Conservation (phyloP, 2,329 filamentous ascomycete genomes). For the Gnomoniopsis smithogilvyi region DNA sequence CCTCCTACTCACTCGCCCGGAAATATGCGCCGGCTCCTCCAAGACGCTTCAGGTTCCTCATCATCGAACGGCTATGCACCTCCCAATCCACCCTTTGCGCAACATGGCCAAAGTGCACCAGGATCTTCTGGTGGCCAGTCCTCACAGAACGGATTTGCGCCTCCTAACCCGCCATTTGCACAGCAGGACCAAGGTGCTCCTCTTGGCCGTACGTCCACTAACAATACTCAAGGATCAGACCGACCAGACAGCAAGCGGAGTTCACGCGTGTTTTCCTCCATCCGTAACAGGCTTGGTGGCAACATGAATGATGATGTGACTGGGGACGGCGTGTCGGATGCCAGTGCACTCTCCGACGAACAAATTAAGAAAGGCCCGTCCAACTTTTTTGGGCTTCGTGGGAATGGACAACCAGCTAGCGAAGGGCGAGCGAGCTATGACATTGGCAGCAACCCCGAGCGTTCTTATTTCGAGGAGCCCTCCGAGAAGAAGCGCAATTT, state of each 20-base stretch:
- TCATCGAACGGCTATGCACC: conserved; percentile 17
- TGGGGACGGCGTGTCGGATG: conserved; percentile 39
- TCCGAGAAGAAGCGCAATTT: conserved; percentile 24
- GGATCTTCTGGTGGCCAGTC: conserved; percentile 7
- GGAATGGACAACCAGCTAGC: conserved; percentile 16
- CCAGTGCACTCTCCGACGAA: conserved; percentile 38
- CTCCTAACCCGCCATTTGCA: conserved; percentile 19
- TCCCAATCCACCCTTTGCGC: conserved; percentile 18
- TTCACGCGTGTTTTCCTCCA: conserved; percentile 49
- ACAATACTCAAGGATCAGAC: conserved; percentile 24
- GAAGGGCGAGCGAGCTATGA: conserved; percentile 26
- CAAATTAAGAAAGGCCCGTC: conserved; percentile 34
- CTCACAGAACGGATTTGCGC: conserved; percentile 17
- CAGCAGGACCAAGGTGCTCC: conserved; percentile 15
- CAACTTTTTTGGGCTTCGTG: conserved; percentile 35
- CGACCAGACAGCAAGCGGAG: conserved; percentile 34
- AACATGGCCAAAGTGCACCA: conserved; percentile 12
- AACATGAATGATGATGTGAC: conserved; percentile 30
- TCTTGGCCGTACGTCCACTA: conserved; percentile 16
- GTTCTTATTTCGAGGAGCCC: conserved; percentile 15
- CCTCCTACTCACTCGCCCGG: conserved; percentile 19
- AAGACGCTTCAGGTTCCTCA: conserved; percentile 6
- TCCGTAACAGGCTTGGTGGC: conserved; percentile 41
- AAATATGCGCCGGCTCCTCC: conserved; percentile 16
- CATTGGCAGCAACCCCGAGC: conserved; percentile 21